Percentiles rank a stretch among this genome's conserved stretches.
These are phyloP conservation scores for Epichloe typhina DNA, from an alignment of 2,329 filamentous ascomycete genomes.

Conservation along the genomic window DNA sequence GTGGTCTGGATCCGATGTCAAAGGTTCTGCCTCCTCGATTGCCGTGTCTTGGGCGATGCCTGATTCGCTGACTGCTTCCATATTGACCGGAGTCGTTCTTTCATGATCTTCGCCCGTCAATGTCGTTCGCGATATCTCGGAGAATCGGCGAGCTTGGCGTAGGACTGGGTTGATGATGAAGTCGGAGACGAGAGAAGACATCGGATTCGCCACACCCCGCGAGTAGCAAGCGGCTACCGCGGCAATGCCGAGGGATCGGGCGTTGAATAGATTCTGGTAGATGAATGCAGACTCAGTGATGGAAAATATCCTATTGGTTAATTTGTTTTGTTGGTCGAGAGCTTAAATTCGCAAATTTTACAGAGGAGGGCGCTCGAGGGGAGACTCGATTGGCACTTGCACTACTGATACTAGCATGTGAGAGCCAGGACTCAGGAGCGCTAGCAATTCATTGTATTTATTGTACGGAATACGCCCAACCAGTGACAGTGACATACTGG, in stretches of 20 bases:
- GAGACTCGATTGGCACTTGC: not conserved
- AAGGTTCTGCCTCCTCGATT: conserved; percentile 2
- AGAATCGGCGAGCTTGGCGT: conserved; percentile 52
- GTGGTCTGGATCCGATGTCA: not conserved
- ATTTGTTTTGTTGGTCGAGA: not conserved
- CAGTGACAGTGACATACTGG: no score
- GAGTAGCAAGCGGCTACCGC: not conserved
- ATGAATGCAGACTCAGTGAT: not conserved
- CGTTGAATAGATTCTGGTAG: not conserved
- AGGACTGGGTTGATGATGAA: conserved; percentile 54
- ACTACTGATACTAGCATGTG: not conserved
- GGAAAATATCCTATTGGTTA: not conserved
- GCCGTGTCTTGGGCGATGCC: conserved; percentile 10
- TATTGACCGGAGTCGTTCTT: conserved; percentile 7
- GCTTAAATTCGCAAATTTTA: not conserved
- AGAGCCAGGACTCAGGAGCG: no score
- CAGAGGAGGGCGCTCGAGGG: not conserved
- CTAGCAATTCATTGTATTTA: no score
- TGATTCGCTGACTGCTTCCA: conserved; percentile 16
- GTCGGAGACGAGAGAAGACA: conserved; percentile 51
- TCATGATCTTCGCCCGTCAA: conserved; percentile 23
- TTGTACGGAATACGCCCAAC: no score
- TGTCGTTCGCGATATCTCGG: conserved; percentile 32
- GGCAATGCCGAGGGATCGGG: not conserved
- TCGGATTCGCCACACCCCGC: conserved; percentile 18